Percentiles rank a stretch among this genome's conserved stretches.
Evolutionary conservation across 2,329 filamentous ascomycete genomes (phyloP).

Genomic region (Aspergillus neotritici): DNA sequence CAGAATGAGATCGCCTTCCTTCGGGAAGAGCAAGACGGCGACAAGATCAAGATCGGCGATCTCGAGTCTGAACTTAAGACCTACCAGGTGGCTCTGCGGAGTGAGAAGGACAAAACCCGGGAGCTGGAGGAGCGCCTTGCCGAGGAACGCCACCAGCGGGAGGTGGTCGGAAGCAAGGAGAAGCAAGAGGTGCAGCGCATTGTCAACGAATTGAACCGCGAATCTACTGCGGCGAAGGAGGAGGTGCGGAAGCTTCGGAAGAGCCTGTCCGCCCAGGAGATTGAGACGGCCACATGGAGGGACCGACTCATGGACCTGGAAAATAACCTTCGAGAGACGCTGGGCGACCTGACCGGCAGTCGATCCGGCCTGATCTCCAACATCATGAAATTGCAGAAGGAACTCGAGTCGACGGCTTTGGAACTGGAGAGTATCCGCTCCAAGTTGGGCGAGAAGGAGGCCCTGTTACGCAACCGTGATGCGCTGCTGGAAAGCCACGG

Average conservation of each 20-base stretch:
- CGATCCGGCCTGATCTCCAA: constrained; percentile 79
- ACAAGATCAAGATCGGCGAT: constrained; percentile 97
- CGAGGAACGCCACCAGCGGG: constrained; percentile 77
- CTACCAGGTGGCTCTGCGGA: constrained; percentile 71
- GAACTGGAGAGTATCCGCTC: constrained; percentile 75
- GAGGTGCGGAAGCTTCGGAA: constrained; percentile 78
- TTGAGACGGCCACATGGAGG: constrained; percentile 87
- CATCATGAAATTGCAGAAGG: constrained; percentile 79
- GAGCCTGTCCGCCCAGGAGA: constrained; percentile 73
- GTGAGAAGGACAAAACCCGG: constrained; percentile 70
- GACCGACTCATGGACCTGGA: constrained; percentile 86
- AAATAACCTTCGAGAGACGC: constrained; percentile 74
- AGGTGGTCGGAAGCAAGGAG: constrained; percentile 78
- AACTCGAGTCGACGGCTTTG: constrained; percentile 75
- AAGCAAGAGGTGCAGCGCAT: constrained; percentile 94
- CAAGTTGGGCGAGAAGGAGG: constrained; percentile 81
- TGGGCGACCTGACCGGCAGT: constrained; percentile 83
- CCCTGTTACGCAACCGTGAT: constrained; percentile 83
- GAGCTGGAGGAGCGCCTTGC: constrained; percentile 70
- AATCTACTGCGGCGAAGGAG: constrained; percentile 75
- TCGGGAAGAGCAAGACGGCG: constrained; percentile 90
- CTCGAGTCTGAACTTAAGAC: constrained; percentile 76
- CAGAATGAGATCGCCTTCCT: constrained; percentile 93
- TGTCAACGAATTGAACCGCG: constrained; percentile 84
- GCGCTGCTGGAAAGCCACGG: constrained; percentile 80